These are phyloP conservation scores for Russula virescens DNA, from an alignment of 768 basidiomycete species.

Conservation along the genomic window DNA sequence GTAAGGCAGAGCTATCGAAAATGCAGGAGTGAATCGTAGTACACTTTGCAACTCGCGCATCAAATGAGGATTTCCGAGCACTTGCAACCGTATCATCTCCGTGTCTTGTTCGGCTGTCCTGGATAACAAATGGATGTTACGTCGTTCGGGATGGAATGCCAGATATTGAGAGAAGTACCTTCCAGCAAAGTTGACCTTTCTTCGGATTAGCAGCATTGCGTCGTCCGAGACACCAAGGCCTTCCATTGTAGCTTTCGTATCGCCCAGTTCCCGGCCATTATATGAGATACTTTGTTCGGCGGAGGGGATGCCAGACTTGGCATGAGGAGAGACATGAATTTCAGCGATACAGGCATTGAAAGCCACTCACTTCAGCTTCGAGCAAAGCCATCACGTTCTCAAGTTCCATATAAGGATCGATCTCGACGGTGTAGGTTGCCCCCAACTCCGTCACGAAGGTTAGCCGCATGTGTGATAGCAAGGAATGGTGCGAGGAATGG, in stretches of 20 bases:
- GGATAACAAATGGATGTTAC: constrained; percentile 11
- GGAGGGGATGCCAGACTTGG: constrained; percentile 73
- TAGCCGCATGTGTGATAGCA: constrained; percentile 49
- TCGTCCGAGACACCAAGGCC: constrained; percentile 57
- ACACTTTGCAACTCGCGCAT: constrained; percentile 65
- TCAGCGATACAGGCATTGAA: neutral
- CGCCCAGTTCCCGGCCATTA: constrained; percentile 58
- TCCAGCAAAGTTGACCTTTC: constrained; percentile 49
- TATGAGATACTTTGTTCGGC: constrained; percentile 69
- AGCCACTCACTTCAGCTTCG: constrained; percentile 82
- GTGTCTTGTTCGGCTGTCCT: constrained; percentile 74
- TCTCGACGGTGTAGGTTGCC: constrained; percentile 63
- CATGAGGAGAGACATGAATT: constrained; percentile 7
- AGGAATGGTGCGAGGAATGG: neutral
- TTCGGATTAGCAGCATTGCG: constrained; percentile 62
- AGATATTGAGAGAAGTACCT: constrained; percentile 28
- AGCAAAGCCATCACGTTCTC: constrained; percentile 89
- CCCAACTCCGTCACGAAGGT: constrained; percentile 69
- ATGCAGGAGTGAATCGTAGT: neutral
- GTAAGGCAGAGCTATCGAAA: neutral
- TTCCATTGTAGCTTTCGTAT: constrained; percentile 62
- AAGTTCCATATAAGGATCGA: constrained; percentile 86
- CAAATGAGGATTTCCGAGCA: constrained; percentile 76
- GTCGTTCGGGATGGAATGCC: neutral
- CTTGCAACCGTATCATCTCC: constrained; percentile 86